Evolutionary conservation across 2,329 filamentous ascomycete species (phyloP).

Genomic region (Lomentospora prolificans): DNA sequence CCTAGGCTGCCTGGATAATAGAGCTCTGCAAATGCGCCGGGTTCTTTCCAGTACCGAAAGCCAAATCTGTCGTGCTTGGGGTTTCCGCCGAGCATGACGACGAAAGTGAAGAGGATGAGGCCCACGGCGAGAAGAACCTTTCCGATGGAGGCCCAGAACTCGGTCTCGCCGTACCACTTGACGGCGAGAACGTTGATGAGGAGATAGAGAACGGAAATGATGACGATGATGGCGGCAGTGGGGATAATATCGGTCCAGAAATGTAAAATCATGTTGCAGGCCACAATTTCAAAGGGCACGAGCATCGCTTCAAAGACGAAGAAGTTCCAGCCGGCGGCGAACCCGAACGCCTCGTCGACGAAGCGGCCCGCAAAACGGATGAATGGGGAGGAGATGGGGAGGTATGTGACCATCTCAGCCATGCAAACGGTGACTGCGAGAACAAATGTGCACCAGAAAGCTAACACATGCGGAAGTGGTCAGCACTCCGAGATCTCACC

Average conservation of each 20-base stretch:
- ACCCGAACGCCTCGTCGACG: conserved; percentile 66
- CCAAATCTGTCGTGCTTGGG: conserved; percentile 62
- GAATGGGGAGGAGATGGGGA: conserved; percentile 69
- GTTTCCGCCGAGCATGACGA: conserved; percentile 76
- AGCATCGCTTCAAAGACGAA: conserved; percentile 60
- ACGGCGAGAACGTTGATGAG: conserved; percentile 64
- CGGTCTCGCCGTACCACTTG: conserved; percentile 65
- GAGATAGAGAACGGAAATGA: conserved; percentile 34
- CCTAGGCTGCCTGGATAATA: conserved; percentile 57
- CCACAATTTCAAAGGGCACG: conserved; percentile 59
- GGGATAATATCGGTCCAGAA: conserved; percentile 55
- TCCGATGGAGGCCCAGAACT: conserved; percentile 64
- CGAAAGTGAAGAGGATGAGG: conserved; percentile 66
- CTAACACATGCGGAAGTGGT: no score
- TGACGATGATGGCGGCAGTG: conserved; percentile 50
- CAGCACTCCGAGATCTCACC: no score
- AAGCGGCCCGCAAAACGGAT: conserved; percentile 68
- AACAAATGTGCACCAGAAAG: conserved; percentile 52
- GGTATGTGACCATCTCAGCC: conserved; percentile 68
- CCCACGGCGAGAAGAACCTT: conserved; percentile 65
- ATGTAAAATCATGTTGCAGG: conserved; percentile 52
- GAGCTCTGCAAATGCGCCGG: conserved; percentile 60
- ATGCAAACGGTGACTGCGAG: conserved; percentile 51
- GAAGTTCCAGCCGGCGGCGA: conserved; percentile 66
- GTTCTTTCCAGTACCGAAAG: conserved; percentile 56